Base-by-base conservation (phyloP, 495 filamentous ascomycete species). In the Penicillium cosmopolitanum region DNA sequence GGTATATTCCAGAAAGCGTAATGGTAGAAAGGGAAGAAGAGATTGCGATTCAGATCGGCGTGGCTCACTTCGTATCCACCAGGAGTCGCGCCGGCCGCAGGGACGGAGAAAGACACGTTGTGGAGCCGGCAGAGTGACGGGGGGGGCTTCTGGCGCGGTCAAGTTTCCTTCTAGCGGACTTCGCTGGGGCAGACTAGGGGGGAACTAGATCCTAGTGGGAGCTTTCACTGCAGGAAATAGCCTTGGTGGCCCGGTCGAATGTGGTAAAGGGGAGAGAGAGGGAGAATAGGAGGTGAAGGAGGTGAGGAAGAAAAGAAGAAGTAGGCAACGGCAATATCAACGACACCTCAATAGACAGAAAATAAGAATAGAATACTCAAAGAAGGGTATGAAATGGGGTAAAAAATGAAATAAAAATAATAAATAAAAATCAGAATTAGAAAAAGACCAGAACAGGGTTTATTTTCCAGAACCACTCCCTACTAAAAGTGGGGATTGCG, bases 91-190 rank as follows among this genome's bases (percentile, higher is more conserved):
- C 53, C 59, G 64, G 63, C 63, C 63, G 64, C 68, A 65, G 68
- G 63, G 64, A 73, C 64, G 70, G 69, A 64, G 70, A 60, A 63
- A 67, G 58, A 64, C 65, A 74, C 65, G 68, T 68, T 70, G 73
- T 74, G 73, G 73, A 73, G 63, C 73, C 73, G 62, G 54, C 28
- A 44, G 61, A 66, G 65, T 71, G 72, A 72, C 65, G 62, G 68
- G 66, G 64, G 61, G 64, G 61, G 62, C 73, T 69, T 76, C 70
- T 76, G 66, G 69, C 67, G 71, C 69, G 59, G 65, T 64, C 68
- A 63, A 35, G 63, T 67, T 70, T 71, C 65, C 62, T 72, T 68
- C 67, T 71, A 67, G 67, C 65, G 64, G 57, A 56, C 66, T 71
- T 66, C 63, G 53, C 61, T 69, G 68, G 68, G 58, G 53, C 61